Evolutionary conservation across 225 moss, liverwort and hornwort species (phyloP), one percentile per base, ranked within the genome.

Genomic region (Rhytidiadelphus loreus): DNA sequence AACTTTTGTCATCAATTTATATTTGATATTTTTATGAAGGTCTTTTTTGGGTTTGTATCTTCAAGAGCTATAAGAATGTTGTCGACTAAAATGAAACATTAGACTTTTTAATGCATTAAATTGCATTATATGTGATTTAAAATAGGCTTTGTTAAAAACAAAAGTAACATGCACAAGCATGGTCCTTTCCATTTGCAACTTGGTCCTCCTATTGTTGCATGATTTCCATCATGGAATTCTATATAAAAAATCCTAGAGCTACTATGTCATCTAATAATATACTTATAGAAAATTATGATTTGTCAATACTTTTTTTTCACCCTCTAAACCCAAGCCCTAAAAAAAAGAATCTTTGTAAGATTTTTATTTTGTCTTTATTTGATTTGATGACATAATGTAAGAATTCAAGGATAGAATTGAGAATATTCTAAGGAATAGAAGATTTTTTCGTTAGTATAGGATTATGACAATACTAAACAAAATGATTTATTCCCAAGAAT

Each of bases 301-400:
- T 50, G 4, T 32, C 0, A 50, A 0, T 11, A 44, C 1, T 7
- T 8, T 28, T 11, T 75, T 50, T 33, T 21, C 3, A 12, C 5
- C 7, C 0, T 13, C 5, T 75, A 32, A 32, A 32, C 4, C 3
- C 4, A 75, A 50, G 32, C 2, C 5, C 3, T 50, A 50, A 21
- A 50, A 75, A 4, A 7, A 32, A 19, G 0, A 74, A 32, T 7
- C 20, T 4, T 7, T 48, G 7, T 14, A 74, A 74, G 12, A 74
- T 48, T 74, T 74, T 0, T 74, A 30, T 7, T 18, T n/a, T 74
- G 46, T 11, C 30, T 73, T 72, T 30, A 30, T 30, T 7, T 4
- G 25, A 74, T 48, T 48, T 48, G 19, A 12, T 19, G 30, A 74
- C 30, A 19, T 74, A 30, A 46, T 46, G 29, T 46, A 1, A 73